Conservation (phyloP, 495 filamentous ascomycete species). For the Hypoxylon rickii region DNA sequence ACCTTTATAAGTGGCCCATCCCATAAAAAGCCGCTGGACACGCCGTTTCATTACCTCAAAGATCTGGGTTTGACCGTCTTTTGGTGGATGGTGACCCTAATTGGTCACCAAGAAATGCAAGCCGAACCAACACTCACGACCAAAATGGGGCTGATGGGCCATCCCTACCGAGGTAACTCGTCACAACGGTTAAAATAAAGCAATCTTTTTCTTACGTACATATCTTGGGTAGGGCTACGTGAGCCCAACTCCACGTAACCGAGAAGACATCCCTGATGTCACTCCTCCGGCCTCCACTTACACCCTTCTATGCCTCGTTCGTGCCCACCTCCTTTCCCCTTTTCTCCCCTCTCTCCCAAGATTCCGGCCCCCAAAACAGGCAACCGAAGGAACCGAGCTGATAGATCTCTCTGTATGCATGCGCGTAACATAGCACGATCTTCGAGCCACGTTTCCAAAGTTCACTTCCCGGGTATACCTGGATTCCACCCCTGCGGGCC, state of each 20-base stretch:
- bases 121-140: constrained; percentile 25
- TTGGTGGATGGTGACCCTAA: constrained; percentile 1
- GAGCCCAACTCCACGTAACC: not conserved
- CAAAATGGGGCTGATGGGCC: constrained; percentile 21
- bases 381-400: too few relatives aligned
- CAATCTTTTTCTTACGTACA: constrained; percentile 2
- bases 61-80: too few relatives aligned
- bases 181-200: constrained; percentile 8
- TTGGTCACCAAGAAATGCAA: constrained; percentile 24
- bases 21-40: constrained; percentile 14
- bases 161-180: constrained; percentile 11
- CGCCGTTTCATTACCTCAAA: too few relatives aligned
- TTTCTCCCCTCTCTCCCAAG: not conserved
- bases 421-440: not conserved
- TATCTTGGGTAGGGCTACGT: not conserved
- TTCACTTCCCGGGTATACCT: not conserved
- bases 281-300: constrained; percentile 1
- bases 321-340: too few relatives aligned
- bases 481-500: not conserved
- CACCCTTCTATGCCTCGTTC: too few relatives aligned
- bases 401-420: not conserved
- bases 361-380: too few relatives aligned
- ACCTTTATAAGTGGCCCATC: constrained; percentile 14
- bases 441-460: not conserved
- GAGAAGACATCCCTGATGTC: constrained; percentile 3